Evolutionary conservation across 148 eudicot genomes (phyloP).

Genomic region (Vaccinium corymbosum): DNA sequence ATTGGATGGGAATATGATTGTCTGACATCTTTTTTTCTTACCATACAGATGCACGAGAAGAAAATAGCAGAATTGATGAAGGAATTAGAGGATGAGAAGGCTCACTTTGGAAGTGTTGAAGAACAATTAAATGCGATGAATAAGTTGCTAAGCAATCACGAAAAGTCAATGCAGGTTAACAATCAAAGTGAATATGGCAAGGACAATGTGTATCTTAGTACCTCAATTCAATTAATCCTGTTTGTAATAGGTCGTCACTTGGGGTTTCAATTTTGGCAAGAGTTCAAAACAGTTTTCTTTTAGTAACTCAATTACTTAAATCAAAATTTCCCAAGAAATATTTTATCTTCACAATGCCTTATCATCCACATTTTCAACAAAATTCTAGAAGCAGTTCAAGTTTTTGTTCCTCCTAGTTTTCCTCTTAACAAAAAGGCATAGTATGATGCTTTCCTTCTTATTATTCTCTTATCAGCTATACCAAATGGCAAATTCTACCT

Average conservation of each 20-base stretch:
- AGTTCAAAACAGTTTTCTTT: not conserved
- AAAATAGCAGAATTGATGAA: slow-evolving; percentile 65
- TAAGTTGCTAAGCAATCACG: slow-evolving; percentile 53
- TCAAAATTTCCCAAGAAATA: no score
- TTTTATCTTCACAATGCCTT: not conserved
- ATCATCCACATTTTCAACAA: not conserved
- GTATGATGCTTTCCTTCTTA: not conserved
- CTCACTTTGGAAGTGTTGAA: slow-evolving; percentile 43
- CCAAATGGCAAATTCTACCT: slow-evolving; percentile 49
- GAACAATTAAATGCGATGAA: slow-evolving; percentile 46
- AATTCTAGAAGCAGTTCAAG: not conserved
- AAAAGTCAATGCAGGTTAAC: slow-evolving; percentile 59
- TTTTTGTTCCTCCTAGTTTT: not conserved
- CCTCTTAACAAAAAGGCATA: not conserved
- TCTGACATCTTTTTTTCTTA: slow-evolving; percentile 7
- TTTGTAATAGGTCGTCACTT: not conserved
- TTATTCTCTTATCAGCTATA: slow-evolving; percentile 45
- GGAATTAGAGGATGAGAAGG: slow-evolving; percentile 57
- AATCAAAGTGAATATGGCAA: slow-evolving; percentile 4
- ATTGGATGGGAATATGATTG: not conserved
- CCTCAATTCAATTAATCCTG: not conserved
- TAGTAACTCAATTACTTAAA: not conserved
- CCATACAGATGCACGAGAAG: slow-evolving; percentile 81
- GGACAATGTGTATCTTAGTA: not conserved
- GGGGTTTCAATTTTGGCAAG: not conserved